phyloP scores from a whole-genome alignment of 2,329 filamentous ascomycete species.

The Colletotrichum simmondsii region DNA sequence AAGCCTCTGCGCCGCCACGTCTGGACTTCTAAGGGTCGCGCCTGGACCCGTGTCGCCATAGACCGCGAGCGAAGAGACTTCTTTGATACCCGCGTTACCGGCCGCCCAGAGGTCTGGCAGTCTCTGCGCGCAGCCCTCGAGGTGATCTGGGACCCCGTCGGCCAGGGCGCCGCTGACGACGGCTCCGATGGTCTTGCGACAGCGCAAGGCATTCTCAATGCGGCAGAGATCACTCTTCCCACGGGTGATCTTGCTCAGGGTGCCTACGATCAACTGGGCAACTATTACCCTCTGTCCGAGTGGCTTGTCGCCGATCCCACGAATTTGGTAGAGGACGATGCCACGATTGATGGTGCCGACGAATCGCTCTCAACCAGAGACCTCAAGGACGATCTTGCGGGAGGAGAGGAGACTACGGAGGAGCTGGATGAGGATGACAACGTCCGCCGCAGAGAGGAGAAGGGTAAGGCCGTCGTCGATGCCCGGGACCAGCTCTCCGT shows the following conservation, averaged over 20 bases:
- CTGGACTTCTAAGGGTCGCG: conserved; percentile 71
- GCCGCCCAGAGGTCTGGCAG: conserved; percentile 82
- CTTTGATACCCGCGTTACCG: conserved; percentile 90
- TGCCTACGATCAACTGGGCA: conserved; percentile 77
- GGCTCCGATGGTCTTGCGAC: conserved; percentile 63
- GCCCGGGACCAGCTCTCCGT: conserved; percentile 67
- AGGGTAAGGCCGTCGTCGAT: conserved; percentile 67
- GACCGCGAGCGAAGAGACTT: conserved; percentile 81
- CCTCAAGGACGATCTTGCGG: conserved; percentile 53
- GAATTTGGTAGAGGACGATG: conserved; percentile 60
- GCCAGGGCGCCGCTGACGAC: conserved; percentile 47
- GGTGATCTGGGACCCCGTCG: conserved; percentile 70
- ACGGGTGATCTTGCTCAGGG: conserved; percentile 79
- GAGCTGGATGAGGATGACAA: conserved; percentile 47
- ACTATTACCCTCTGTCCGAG: conserved; percentile 75
- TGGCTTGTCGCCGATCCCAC: conserved; percentile 76
- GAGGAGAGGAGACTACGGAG: conserved; percentile 42
- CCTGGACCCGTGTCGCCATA: conserved; percentile 78
- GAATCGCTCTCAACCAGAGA: conserved; percentile 28
- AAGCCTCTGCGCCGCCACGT: conserved; percentile 73
- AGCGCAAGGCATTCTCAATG: conserved; percentile 84
- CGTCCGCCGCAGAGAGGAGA: conserved; percentile 61
- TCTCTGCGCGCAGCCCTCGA: conserved; percentile 76
- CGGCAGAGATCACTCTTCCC: conserved; percentile 79
- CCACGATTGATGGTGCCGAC: conserved; percentile 54